These are phyloP conservation scores for Coccomyxa subellipsoidea DNA, from an alignment of 163 green algal genomes.

Conservation along the genomic window DNA sequence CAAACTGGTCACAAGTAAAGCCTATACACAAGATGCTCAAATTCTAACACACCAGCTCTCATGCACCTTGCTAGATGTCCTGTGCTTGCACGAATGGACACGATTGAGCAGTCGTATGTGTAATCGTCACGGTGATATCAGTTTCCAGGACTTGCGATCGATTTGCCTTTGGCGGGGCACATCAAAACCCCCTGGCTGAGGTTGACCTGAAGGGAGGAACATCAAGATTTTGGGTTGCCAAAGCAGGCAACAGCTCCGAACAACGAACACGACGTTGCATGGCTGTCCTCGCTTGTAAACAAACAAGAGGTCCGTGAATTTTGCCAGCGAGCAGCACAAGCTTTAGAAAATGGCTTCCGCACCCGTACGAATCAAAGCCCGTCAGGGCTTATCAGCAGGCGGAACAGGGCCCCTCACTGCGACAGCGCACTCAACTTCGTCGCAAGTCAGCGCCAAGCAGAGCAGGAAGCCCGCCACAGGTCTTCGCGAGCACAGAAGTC, in stretches of 20 bases:
- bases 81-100: too few relatives aligned
- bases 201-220: neutral
- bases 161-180: neutral
- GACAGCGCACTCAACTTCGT: neutral
- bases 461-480: neutral
- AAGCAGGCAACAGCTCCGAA: neutral
- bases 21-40: too few relatives aligned
- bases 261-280: conserved; percentile 2
- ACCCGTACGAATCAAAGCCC: neutral
- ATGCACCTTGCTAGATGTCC: too few relatives aligned
- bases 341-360: neutral
- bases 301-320: neutral
- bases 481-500: neutral
- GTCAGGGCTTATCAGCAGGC: neutral
- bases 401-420: neutral
- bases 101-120: too few relatives aligned
- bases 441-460: conserved; percentile 4
- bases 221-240: neutral
- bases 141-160: too few relatives aligned
- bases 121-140: too few relatives aligned
- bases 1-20: too few relatives aligned
- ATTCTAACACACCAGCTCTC: too few relatives aligned
- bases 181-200: neutral
- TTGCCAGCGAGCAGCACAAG: neutral
- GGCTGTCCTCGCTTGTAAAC: neutral